These are phyloP conservation scores for Quillaja saponaria DNA, from an alignment of 306 rosid species.

Conservation along the genomic window DNA sequence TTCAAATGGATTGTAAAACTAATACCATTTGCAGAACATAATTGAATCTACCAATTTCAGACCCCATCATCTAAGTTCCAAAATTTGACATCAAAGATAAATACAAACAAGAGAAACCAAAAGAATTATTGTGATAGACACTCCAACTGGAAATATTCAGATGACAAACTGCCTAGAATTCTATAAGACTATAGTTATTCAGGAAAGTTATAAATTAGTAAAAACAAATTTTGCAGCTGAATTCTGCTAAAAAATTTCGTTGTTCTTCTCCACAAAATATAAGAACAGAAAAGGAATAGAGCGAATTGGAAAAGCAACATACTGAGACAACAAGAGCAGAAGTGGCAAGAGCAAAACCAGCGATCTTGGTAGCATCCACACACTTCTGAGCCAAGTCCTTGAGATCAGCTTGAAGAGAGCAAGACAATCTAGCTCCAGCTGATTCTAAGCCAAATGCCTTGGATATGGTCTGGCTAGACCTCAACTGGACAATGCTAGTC, in stretches of 20 bases:
- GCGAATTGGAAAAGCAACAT: slow-evolving; percentile 24
- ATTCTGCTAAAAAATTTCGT: background rate
- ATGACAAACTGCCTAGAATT: background rate
- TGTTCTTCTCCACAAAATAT: no score
- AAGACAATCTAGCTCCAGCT: slow-evolving; percentile 41
- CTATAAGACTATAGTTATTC: background rate
- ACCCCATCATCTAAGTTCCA: background rate
- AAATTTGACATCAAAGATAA: background rate
- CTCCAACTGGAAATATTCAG: background rate
- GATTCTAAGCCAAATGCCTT: slow-evolving; percentile 55
- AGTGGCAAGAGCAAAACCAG: slow-evolving; percentile 95
- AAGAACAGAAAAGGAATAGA: background rate
- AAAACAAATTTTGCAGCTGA: background rate
- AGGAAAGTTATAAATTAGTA: background rate
- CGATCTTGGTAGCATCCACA: slow-evolving; percentile 78
- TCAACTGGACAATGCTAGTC: slow-evolving; percentile 46
- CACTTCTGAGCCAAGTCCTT: slow-evolving; percentile 73
- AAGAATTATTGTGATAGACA: background rate
- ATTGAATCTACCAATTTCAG: background rate
- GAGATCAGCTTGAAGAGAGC: slow-evolving; percentile 55
- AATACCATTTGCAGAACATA: slow-evolving; percentile 14
- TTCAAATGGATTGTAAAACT: background rate
- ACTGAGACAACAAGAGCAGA: slow-evolving; percentile 98
- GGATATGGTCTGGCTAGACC: slow-evolving; percentile 52
- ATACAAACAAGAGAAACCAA: background rate